These are phyloP conservation scores for Fraxinus dipetala DNA, from an alignment of 305 asterid species.

Conservation along the genomic window DNA sequence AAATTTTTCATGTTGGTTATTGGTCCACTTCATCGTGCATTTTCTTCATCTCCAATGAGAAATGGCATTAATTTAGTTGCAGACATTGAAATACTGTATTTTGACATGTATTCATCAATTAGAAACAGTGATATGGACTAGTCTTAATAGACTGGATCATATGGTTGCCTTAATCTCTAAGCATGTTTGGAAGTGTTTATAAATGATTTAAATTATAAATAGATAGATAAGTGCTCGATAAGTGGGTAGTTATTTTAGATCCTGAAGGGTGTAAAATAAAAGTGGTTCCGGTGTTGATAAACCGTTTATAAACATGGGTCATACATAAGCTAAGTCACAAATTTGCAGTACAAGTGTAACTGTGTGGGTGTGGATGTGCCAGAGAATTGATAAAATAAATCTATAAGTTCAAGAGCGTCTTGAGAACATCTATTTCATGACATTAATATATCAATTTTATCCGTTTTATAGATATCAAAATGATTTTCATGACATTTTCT, in stretches of 20 bases:
- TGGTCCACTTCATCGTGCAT: slow-evolving; percentile 1
- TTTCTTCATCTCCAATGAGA: not conserved
- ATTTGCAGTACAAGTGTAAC: not conserved
- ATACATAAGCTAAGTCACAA: not conserved
- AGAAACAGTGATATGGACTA: not conserved
- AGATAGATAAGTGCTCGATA: not conserved
- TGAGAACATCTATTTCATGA: not conserved
- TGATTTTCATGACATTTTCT: not conserved
- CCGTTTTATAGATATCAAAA: not conserved
- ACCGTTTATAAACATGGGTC: not conserved
- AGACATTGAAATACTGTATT: not conserved
- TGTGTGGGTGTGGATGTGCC: not conserved
- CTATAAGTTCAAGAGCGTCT: not conserved
- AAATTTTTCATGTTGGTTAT: not conserved
- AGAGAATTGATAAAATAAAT: not conserved
- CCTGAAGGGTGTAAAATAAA: not conserved
- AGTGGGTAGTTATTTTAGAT: not conserved
- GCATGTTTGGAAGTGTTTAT: not conserved
- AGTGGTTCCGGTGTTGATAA: not conserved
- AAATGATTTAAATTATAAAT: not conserved
- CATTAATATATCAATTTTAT: not conserved
- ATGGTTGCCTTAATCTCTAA: not conserved
- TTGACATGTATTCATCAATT: not conserved
- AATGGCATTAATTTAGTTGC: not conserved
- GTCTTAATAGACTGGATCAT: not conserved